A percentile compares a stretch with the other conserved stretches of the same genome.
Evolutionary conservation across 1,284 basidiomycete genomes (phyloP).

Genomic region (Flammula alnicola): DNA sequence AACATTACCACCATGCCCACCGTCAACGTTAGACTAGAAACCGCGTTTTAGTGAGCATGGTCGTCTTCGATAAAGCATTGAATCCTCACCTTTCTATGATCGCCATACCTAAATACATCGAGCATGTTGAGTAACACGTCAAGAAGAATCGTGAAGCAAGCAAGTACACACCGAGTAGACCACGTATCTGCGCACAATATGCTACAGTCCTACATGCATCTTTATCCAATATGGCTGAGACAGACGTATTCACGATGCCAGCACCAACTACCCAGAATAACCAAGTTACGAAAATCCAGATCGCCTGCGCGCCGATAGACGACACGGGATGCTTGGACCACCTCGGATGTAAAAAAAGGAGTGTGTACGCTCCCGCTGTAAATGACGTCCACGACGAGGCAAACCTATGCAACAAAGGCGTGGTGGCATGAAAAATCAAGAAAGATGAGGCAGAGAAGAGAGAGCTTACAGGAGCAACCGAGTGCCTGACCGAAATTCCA

Average conservation of each 20-base stretch:
- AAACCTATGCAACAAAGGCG: constrained; percentile 42
- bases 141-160: background rate
- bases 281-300: constrained; percentile 61
- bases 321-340: constrained; percentile 54
- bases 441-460: background rate
- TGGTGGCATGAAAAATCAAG: background rate
- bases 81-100: constrained; percentile 49
- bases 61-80: background rate
- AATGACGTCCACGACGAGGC: constrained; percentile 59
- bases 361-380: constrained; percentile 51
- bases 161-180: constrained; percentile 48
- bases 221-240: constrained; percentile 44
- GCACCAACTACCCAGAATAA: constrained; percentile 59
- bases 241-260: constrained; percentile 48
- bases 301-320: constrained; percentile 58
- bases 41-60: background rate
- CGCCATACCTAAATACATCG: constrained; percentile 39
- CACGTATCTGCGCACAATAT: constrained; percentile 59
- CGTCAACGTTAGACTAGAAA: constrained; percentile 45
- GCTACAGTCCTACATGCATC: constrained; percentile 45
- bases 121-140: constrained; percentile 1
- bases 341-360: constrained; percentile 60
- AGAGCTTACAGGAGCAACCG: constrained; percentile 54
- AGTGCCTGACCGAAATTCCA: constrained; percentile 42
- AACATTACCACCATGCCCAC: constrained; percentile 45